A percentile compares a stretch with the other conserved stretches of the same genome.
phyloP scores from a whole-genome alignment of 208 protist genomes.

The Acanthamoeba sp. region DNA sequence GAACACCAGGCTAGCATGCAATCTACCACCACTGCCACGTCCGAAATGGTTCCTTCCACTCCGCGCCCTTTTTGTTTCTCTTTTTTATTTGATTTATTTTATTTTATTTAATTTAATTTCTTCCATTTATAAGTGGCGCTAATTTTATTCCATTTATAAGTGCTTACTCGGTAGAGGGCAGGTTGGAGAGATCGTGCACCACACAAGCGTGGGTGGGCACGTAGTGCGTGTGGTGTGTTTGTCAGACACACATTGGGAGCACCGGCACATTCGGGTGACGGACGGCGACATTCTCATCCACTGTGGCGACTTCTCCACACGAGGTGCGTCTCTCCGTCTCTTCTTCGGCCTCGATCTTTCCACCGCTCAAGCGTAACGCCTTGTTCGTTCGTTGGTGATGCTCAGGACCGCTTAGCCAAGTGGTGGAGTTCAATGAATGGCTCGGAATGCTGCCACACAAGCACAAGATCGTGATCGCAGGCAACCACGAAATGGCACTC shows the following conservation, averaged over 20 bases:
- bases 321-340: background rate
- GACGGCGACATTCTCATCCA: constrained; percentile 72
- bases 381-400: background rate
- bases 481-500: constrained; percentile 76
- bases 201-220: background rate
- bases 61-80: no score
- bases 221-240: constrained; percentile 74
- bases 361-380: background rate
- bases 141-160: no score
- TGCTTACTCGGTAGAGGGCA: background rate
- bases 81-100: no score
- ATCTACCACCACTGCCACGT: background rate
- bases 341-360: background rate
- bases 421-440: constrained; percentile 72
- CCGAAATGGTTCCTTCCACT: background rate
- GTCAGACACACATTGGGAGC: constrained; percentile 72
- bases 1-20: no score
- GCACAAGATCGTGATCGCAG: constrained; percentile 76
- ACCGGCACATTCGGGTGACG: constrained; percentile 17
- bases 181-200: background rate
- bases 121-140: background rate
- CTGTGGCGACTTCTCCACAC: constrained; percentile 63
- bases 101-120: background rate
- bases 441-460: constrained; percentile 74
- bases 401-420: constrained; percentile 25